Base-by-base conservation (phyloP, 345 rosid genomes). In the Eucalyptus cloeziana region DNA sequence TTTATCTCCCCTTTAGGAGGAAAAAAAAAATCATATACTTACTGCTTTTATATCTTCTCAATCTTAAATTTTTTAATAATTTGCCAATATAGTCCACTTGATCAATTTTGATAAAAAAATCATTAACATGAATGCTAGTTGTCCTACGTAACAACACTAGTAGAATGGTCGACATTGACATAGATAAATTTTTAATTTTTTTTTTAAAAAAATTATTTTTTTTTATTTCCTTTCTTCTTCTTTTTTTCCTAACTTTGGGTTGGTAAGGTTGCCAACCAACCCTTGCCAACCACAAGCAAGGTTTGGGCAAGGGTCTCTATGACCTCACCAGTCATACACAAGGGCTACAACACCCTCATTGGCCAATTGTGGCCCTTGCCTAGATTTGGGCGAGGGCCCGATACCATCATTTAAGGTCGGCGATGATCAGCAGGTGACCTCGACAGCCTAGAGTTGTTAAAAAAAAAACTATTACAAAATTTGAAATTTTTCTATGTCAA, bases 371-470 rank as follows among this genome's bases (percentile, higher is more conserved):
- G 30, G 6, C 62, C 62, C 13, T 56, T 56, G 30, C 6, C 62
- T 56, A 56, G 30, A 10, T 56, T 25, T 56, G 30, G 62, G 62
- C 1, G 1, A 24, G 30, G 30, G 30, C 30, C 3, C 1, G 0
- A 56, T 22, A 25, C 30, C 62, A 52, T 19, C 58, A 52, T 21
- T 52, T 21, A 52, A 4, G 62, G 30, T 6, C 2, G 6, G 13
- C 1, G 1, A 24, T 56, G 30, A 24, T 56, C 0, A 10, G 7
- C 0, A 1, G 62, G 62, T 56, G 11, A 24, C 30, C 62, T 56
- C 6, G 13, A 24, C 0, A 1, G 13, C 62, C 13, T 9, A 56
- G 62, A 56, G 62, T 56, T 56, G 25, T 24, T 22, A 21, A 21
- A 24, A 24, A 56, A 56, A 56, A 24, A 56, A 52, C 56, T 17